These are phyloP conservation scores for Talaromyces verruculosus DNA, from an alignment of 2,329 filamentous ascomycete genomes.

Conservation along the genomic window DNA sequence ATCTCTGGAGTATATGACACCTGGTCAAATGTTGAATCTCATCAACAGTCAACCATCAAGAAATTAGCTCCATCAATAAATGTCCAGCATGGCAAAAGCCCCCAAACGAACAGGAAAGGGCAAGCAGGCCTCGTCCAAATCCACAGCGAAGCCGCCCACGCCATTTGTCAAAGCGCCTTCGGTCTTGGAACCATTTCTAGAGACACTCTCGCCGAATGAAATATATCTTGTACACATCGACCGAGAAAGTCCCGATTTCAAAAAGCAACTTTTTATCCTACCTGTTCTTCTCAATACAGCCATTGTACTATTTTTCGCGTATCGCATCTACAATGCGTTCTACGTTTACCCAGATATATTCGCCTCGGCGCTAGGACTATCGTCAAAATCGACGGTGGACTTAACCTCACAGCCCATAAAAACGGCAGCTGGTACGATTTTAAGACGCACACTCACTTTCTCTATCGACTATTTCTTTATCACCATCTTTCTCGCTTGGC, in stretches of 20 bases:
- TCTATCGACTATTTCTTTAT: conserved; percentile 70
- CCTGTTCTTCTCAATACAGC: conserved; percentile 73
- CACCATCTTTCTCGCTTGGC: conserved; percentile 71
- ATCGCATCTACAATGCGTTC: conserved; percentile 66
- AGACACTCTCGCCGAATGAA: conserved; percentile 64
- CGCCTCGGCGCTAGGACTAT: conserved; percentile 63
- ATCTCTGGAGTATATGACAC: not conserved
- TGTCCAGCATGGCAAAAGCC: conserved; percentile 37
- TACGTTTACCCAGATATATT: conserved; percentile 73
- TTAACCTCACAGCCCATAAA: conserved; percentile 57
- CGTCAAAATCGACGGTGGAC: conserved; percentile 66
- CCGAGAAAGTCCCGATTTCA: conserved; percentile 65
- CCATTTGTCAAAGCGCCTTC: conserved; percentile 69
- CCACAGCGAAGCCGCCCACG: conserved; percentile 46
- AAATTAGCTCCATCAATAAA: not conserved
- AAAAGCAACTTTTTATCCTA: conserved; percentile 78
- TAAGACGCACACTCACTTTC: conserved; percentile 64
- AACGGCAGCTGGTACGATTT: conserved; percentile 58
- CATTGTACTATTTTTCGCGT: conserved; percentile 64
- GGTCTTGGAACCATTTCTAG: conserved; percentile 64
- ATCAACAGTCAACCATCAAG: not conserved
- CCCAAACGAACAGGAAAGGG: conserved; percentile 33
- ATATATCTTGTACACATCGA: conserved; percentile 88
- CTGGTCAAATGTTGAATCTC: not conserved
- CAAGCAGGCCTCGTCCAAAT: conserved; percentile 29